phyloP scores from a whole-genome alignment of 1,284 basidiomycete genomes.

The Fistulinella cinereoalba region DNA sequence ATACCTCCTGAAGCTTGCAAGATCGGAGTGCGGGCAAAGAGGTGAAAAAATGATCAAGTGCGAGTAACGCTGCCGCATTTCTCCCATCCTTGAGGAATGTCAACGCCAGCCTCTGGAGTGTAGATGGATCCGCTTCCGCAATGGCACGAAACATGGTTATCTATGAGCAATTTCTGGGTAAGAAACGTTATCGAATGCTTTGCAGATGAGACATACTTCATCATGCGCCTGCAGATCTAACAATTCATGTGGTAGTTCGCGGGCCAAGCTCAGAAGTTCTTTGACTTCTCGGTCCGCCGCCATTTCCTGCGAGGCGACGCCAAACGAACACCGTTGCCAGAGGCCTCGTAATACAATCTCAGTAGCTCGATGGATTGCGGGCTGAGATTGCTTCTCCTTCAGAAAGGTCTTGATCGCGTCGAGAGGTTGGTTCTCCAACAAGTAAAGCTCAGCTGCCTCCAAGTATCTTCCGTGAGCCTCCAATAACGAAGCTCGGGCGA shows the following conservation, averaged over 20 bases:
- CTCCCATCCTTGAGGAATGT: slow-evolving; percentile 9
- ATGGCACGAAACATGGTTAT: slow-evolving; percentile 29
- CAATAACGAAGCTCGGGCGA: slow-evolving; percentile 51
- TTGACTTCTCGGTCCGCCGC: slow-evolving; percentile 2
- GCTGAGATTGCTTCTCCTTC: slow-evolving; percentile 30
- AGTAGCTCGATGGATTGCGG: slow-evolving; percentile 34
- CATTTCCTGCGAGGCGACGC: slow-evolving; percentile 10
- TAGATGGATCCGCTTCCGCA: slow-evolving; percentile 2
- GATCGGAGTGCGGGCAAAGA: slow-evolving; percentile 13
- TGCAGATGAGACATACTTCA: slow-evolving; percentile 12
- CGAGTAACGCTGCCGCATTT: slow-evolving; percentile 19
- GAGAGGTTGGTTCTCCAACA: slow-evolving; percentile 46
- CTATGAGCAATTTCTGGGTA: slow-evolving; percentile 4
- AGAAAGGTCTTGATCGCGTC: slow-evolving; percentile 51
- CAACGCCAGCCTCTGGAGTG: slow-evolving; percentile 11
- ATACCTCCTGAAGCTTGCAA: slow-evolving; percentile 26
- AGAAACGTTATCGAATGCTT: background rate
- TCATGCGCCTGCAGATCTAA: slow-evolving; percentile 15
- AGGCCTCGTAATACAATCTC: slow-evolving; percentile 24
- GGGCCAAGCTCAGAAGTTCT: slow-evolving; percentile 18
- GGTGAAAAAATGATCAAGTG: slow-evolving; percentile 27
- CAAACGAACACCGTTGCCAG: slow-evolving; percentile 29
- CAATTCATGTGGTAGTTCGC: slow-evolving; percentile 12
- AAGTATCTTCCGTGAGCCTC: slow-evolving; percentile 40
- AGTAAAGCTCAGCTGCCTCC: slow-evolving; percentile 57